A percentile compares a stretch with the other conserved stretches of the same genome.
Conservation (phyloP, 2,329 filamentous ascomycete genomes). For the Claviceps cyperi region DNA sequence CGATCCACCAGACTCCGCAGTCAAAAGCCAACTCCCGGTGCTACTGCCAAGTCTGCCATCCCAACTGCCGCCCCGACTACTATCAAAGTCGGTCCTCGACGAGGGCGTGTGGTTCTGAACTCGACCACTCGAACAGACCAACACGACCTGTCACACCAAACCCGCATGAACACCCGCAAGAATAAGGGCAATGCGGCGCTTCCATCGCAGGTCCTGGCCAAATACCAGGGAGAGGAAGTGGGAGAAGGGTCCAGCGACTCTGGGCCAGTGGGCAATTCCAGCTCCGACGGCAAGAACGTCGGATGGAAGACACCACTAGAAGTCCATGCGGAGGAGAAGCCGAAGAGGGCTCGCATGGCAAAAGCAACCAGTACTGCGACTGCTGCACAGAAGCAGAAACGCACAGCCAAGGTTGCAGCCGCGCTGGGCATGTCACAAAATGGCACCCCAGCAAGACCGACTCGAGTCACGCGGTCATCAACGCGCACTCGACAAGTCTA, state of each 20-base stretch:
- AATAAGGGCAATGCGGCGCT: slow-evolving; percentile 23
- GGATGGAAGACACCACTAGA: slow-evolving; percentile 21
- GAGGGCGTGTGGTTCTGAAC: slow-evolving; percentile 11
- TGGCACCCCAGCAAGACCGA: slow-evolving; percentile 20
- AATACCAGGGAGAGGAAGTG: slow-evolving; percentile 12
- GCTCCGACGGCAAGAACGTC: slow-evolving; percentile 16
- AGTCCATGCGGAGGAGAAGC: slow-evolving; percentile 13
- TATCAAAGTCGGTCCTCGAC: slow-evolving; percentile 17
- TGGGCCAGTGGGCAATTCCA: slow-evolving; percentile 1
- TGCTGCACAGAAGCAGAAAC: slow-evolving; percentile 14
- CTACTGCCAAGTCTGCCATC: slow-evolving; percentile 17
- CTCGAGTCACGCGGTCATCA: slow-evolving; percentile 17
- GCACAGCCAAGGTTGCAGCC: slow-evolving; percentile 16
- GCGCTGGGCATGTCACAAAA: slow-evolving; percentile 20
- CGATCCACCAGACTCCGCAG: slow-evolving; percentile 21
- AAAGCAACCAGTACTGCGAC: slow-evolving; percentile 13
- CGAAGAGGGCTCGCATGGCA: slow-evolving; percentile 13
- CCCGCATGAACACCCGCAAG: slow-evolving; percentile 19
- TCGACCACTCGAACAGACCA: slow-evolving; percentile 14
- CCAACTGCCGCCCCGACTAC: slow-evolving; percentile 22
- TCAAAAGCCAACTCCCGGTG: slow-evolving; percentile 6
- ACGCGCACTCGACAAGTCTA: slow-evolving; percentile 3
- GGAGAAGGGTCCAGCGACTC: not conserved
- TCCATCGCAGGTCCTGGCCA: slow-evolving; percentile 20
- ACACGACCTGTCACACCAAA: slow-evolving; percentile 19